These are phyloP conservation scores for Dactylella cylindrospora DNA, from an alignment of 2,329 filamentous ascomycete genomes.

Conservation along the genomic window DNA sequence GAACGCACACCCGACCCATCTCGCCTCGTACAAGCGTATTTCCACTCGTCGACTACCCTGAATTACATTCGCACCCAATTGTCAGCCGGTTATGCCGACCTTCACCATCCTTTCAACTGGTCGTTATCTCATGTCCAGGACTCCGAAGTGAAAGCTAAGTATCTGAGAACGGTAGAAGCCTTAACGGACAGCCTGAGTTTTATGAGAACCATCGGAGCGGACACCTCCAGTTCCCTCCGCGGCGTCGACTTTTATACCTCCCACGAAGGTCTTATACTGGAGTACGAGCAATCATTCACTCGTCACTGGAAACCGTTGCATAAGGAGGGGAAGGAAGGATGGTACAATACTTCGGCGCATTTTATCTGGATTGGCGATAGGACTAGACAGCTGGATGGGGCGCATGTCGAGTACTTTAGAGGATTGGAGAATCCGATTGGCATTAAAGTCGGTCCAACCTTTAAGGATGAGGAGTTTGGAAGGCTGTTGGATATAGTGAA, in stretches of 20 bases:
- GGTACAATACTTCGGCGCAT: constrained; percentile 90
- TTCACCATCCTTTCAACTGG: constrained; percentile 94
- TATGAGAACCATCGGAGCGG: constrained; percentile 89
- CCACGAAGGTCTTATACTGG: constrained; percentile 88
- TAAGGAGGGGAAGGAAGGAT: constrained; percentile 55
- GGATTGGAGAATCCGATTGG: constrained; percentile 95
- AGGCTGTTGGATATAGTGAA: constrained; percentile 82
- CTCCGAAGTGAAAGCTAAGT: constrained; percentile 78
- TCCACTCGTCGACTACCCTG: constrained; percentile 88
- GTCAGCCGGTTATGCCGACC: constrained; percentile 83
- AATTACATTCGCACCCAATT: constrained; percentile 88
- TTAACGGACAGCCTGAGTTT: constrained; percentile 91
- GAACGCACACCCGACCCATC: constrained; percentile 78
- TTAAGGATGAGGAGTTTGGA: constrained; percentile 73
- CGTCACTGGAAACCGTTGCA: constrained; percentile 66
- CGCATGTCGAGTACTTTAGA: constrained; percentile 95
- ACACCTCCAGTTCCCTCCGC: constrained; percentile 78
- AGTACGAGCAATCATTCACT: constrained; percentile 89
- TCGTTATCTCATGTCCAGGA: constrained; percentile 87
- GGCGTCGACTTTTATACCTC: constrained; percentile 94
- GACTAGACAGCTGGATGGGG: constrained; percentile 87
- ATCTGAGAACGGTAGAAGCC: constrained; percentile 77
- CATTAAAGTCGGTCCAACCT: constrained; percentile 90
- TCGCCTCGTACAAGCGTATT: constrained; percentile 86
- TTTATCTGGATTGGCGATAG: constrained; percentile 99